These are phyloP conservation scores for Pseudoturritis turrita DNA, from an alignment of 345 rosid species.

Conservation along the genomic window DNA sequence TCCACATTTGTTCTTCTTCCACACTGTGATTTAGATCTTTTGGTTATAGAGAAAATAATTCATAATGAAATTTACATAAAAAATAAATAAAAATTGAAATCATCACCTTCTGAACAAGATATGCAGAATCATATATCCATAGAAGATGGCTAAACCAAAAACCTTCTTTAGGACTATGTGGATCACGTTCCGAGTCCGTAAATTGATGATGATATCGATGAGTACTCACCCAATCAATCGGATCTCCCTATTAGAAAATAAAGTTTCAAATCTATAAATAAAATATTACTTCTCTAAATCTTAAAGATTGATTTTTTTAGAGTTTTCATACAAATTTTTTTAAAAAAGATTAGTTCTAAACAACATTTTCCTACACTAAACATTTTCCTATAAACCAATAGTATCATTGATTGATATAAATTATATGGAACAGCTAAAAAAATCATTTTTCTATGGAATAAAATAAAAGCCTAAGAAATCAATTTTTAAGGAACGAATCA, in stretches of 20 bases:
- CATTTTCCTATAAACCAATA: too few species aligned
- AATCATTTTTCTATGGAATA: too few species aligned
- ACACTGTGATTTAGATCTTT: constrained; percentile 40
- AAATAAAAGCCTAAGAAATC: too few species aligned
- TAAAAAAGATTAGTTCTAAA: too few species aligned
- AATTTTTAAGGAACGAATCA: too few species aligned
- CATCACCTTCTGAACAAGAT: constrained; percentile 47
- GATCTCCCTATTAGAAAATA: constrained; percentile 34
- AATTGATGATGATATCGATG: constrained; percentile 85
- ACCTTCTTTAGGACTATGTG: constrained; percentile 91
- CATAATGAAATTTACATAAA: neutral
- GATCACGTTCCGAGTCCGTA: constrained; percentile 83
- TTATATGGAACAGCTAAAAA: too few species aligned
- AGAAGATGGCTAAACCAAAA: constrained; percentile 88
- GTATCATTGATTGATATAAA: too few species aligned
- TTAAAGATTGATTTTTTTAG: too few species aligned
- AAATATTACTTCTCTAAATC: neutral
- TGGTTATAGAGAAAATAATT: neutral
- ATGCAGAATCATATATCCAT: constrained; percentile 69
- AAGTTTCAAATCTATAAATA: neutral
- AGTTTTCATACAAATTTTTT: too few species aligned
- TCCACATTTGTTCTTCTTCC: constrained; percentile 75
- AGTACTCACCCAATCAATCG: constrained; percentile 92
- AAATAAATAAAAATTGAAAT: neutral
- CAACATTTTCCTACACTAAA: too few species aligned